Conservation (phyloP, 1,284 basidiomycete genomes). For the Ganoderma leucocontextum region DNA sequence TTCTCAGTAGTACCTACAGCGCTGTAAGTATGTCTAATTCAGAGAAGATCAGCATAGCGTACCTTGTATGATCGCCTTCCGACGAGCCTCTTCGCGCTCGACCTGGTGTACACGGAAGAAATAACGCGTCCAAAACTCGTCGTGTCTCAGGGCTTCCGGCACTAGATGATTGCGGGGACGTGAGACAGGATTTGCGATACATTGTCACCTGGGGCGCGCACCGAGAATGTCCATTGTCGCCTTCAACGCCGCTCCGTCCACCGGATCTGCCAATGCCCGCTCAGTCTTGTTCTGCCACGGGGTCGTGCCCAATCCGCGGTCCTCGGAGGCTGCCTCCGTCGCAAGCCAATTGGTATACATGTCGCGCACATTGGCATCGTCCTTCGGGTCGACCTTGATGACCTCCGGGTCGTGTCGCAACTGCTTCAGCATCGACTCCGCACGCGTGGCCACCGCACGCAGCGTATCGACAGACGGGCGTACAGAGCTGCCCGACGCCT, state of each 20-base stretch:
- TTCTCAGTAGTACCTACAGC: constrained; percentile 59
- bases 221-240: constrained; percentile 68
- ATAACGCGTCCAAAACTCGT: constrained; percentile 90
- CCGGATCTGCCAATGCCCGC: constrained; percentile 56
- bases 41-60: constrained; percentile 26
- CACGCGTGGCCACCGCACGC: constrained; percentile 72
- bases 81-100: constrained; percentile 81
- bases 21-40: neutral
- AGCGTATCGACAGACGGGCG: constrained; percentile 51
- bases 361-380: constrained; percentile 62
- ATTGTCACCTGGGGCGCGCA: constrained; percentile 43
- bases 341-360: constrained; percentile 71
- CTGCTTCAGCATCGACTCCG: constrained; percentile 79
- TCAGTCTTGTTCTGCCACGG: constrained; percentile 63
- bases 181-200: neutral
- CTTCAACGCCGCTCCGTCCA: constrained; percentile 66
- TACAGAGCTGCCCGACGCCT: constrained; percentile 31
- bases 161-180: constrained; percentile 55
- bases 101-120: constrained; percentile 93
- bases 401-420: constrained; percentile 81
- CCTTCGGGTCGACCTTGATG: constrained; percentile 79
- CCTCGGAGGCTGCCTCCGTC: constrained; percentile 56
- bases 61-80: constrained; percentile 86
- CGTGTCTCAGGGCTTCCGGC: constrained; percentile 70
- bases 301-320: constrained; percentile 64